These are phyloP conservation scores for Vicia faba DNA, from an alignment of 306 rosid genomes.

Conservation along the genomic window DNA sequence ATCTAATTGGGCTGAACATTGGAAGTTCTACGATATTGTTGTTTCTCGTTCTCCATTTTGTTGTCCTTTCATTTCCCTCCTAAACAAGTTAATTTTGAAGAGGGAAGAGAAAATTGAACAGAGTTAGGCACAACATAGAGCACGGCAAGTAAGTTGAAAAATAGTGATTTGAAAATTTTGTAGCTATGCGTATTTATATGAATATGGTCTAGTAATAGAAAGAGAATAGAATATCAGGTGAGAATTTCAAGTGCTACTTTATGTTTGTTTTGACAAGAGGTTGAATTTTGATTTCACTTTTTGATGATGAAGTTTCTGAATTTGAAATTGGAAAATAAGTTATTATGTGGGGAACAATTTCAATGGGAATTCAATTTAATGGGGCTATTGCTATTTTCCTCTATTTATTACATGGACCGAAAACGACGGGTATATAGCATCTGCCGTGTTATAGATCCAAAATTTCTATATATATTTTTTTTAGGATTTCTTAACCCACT, in stretches of 20 bases:
- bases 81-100: conserved; percentile 19
- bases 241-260: not conserved
- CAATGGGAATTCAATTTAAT: no score
- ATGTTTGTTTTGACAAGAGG: not conserved
- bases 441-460: no score
- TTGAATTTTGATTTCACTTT: conserved; percentile 19
- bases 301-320: not conserved
- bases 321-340: conserved; percentile 34
- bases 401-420: no score
- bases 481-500: no score
- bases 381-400: no score
- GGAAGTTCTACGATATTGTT: no score
- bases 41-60: no score
- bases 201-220: not conserved
- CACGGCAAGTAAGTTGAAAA: not conserved
- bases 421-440: no score
- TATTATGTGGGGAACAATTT: conserved; percentile 1
- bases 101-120: conserved; percentile 44
- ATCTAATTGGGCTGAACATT: no score
- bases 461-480: no score
- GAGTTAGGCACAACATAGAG: not conserved
- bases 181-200: not conserved
- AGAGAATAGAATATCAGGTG: conserved; percentile 34
- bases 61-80: conserved; percentile 41
- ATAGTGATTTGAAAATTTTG: not conserved